Conservation (phyloP, 805 yeast genomes). For the Tetrapisispora iriomotensis region DNA sequence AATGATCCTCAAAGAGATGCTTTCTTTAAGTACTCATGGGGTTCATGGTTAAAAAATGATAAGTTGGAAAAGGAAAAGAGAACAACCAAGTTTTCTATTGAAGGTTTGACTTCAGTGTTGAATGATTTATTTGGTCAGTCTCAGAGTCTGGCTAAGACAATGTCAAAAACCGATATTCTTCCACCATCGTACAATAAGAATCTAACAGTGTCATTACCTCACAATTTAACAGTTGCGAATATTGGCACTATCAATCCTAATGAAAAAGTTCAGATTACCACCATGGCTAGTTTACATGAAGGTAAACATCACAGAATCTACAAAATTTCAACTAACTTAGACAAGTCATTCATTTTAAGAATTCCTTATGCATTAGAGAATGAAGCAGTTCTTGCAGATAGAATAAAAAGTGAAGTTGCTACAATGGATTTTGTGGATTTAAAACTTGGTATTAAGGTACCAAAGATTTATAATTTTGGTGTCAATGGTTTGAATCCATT, state of each 20-base stretch:
- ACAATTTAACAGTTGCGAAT: slow-evolving; percentile 36
- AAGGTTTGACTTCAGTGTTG: slow-evolving; percentile 56
- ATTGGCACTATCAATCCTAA: slow-evolving; percentile 38
- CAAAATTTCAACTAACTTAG: slow-evolving; percentile 50
- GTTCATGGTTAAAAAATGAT: slow-evolving; percentile 85
- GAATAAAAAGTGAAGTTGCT: slow-evolving; percentile 84
- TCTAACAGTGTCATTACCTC: slow-evolving; percentile 36
- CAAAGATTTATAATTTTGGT: slow-evolving; percentile 62
- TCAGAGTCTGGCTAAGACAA: slow-evolving; percentile 24
- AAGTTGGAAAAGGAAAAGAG: slow-evolving; percentile 62
- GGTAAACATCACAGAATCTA: slow-evolving; percentile 91
- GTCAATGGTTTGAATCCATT: slow-evolving; percentile 51
- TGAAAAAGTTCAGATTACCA: slow-evolving; percentile 43
- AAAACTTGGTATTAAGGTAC: slow-evolving; percentile 60
- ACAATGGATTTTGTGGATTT: slow-evolving; percentile 71
- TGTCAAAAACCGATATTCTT: slow-evolving; percentile 19
- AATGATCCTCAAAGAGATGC: slow-evolving; percentile 57
- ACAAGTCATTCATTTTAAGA: slow-evolving; percentile 59
- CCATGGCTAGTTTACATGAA: slow-evolving; percentile 79
- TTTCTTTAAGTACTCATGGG: slow-evolving; percentile 89
- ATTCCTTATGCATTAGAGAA: slow-evolving; percentile 75
- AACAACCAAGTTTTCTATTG: slow-evolving; percentile 69
- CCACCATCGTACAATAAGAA: slow-evolving; percentile 34
- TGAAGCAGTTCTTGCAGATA: slow-evolving; percentile 51
- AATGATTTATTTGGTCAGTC: slow-evolving; percentile 35